Conservation (phyloP, 2,329 filamentous ascomycete species). For the Fusarium bulbicola region DNA sequence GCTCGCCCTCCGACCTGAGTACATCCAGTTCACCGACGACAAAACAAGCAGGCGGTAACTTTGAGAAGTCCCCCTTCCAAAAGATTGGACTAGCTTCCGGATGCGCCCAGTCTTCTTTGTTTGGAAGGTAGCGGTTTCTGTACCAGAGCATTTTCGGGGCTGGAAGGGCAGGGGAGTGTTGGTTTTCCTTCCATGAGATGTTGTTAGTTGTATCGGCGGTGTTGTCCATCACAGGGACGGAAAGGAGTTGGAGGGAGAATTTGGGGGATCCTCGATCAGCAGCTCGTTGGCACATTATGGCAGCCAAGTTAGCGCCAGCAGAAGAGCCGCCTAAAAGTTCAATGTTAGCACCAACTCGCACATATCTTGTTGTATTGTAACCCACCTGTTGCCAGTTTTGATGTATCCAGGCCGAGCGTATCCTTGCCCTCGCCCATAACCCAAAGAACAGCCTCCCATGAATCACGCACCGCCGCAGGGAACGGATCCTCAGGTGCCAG, state of each 20-base stretch:
- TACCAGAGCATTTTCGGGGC: constrained; percentile 16
- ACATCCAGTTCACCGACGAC: constrained; percentile 13
- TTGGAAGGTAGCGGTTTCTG: neutral
- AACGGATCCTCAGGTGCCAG: neutral
- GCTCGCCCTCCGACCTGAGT: neutral
- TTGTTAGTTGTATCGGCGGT: neutral
- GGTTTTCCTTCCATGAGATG: constrained; percentile 3
- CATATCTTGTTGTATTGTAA: too few species aligned
- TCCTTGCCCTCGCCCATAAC: neutral
- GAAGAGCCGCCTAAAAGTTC: neutral
- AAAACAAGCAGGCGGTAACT: constrained; percentile 9
- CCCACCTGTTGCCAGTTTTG: neutral
- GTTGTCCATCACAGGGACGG: constrained; percentile 13
- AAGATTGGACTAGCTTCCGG: neutral
- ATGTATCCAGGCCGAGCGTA: rapidly evolving
- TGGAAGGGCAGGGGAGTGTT: neutral
- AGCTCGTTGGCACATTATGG: constrained; percentile 16
- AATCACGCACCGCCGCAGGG: constrained; percentile 10
- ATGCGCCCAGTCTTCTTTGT: neutral
- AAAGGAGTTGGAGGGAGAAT: constrained; percentile 13
- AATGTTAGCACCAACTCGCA: too few species aligned
- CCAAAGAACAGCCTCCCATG: constrained; percentile 15
- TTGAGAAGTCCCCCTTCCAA: constrained; percentile 5
- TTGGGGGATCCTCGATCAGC: neutral
- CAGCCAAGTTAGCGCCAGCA: constrained; percentile 9